These are phyloP conservation scores for Mortierella antarctica DNA, from an alignment of 192 early-diverging fungal species.

Conservation along the genomic window DNA sequence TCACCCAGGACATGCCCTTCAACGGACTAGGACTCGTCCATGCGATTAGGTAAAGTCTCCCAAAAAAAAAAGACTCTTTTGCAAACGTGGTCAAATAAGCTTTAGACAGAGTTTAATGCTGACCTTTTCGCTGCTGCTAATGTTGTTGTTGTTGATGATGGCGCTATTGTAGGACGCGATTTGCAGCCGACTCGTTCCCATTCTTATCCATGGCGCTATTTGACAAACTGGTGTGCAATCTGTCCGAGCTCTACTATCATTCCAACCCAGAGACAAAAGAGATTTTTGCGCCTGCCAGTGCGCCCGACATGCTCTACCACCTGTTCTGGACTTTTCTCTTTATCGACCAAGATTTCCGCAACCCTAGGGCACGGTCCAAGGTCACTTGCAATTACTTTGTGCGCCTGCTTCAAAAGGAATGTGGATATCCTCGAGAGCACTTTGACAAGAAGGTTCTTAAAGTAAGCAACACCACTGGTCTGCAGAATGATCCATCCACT, in stretches of 20 bases:
- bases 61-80: not conserved
- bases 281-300: slow-evolving; percentile 26
- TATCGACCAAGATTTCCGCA: slow-evolving; percentile 51
- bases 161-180: slow-evolving; percentile 32
- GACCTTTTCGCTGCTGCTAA: too few relatives aligned
- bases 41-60: slow-evolving; percentile 38
- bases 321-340: slow-evolving; percentile 53
- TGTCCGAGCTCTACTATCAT: slow-evolving; percentile 41
- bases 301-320: slow-evolving; percentile 28
- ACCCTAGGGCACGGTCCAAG: slow-evolving; percentile 30
- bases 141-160: not conserved
- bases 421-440: slow-evolving; percentile 33
- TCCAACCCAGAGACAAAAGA: slow-evolving; percentile 49
- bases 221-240: slow-evolving; percentile 42
- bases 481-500: not conserved
- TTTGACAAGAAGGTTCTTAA: slow-evolving; percentile 49
- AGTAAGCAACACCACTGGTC: slow-evolving; percentile 3
- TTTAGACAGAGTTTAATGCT: too few relatives aligned
- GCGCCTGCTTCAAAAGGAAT: slow-evolving; percentile 26
- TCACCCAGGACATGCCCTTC: slow-evolving; percentile 32
- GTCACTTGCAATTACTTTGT: slow-evolving; percentile 51
- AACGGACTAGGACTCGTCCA: slow-evolving; percentile 41
- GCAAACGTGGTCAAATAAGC: too few relatives aligned
- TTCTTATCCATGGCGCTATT: slow-evolving; percentile 38
- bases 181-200: slow-evolving; percentile 33